Percentiles rank a stretch among this genome's conserved stretches.
phyloP scores from a whole-genome alignment of 192 early-diverging fungal species.

The Kappamyces sp. region DNA sequence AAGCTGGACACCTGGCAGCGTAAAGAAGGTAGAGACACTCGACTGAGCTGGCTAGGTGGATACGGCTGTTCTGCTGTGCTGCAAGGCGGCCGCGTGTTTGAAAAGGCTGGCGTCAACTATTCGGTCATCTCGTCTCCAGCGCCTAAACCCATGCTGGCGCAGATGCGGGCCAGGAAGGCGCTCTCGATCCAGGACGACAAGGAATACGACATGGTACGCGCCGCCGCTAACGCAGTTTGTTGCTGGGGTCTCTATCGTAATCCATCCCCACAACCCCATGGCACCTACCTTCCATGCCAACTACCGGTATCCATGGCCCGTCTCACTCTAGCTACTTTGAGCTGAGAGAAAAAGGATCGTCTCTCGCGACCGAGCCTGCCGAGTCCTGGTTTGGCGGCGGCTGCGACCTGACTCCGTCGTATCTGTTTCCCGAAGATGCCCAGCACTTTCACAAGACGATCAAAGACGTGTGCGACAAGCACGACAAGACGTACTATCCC shows the following conservation, averaged over 20 bases:
- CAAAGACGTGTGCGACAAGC: conserved; percentile 87
- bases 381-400: conserved; percentile 97
- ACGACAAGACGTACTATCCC: conserved; percentile 76
- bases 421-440: conserved; percentile 87
- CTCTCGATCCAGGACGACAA: conserved; percentile 37
- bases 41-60: conserved; percentile 50
- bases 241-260: conserved; percentile 50
- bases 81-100: conserved; percentile 86
- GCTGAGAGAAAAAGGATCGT: conserved; percentile 51
- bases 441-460: conserved; percentile 88
- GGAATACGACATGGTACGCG: conserved; percentile 65
- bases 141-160: conserved; percentile 73
- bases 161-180: conserved; percentile 80
- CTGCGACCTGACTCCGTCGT: conserved; percentile 87
- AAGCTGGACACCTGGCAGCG: conserved; percentile 77
- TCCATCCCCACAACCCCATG: conserved; percentile 93
- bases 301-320: conserved; percentile 50
- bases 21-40: conserved; percentile 37
- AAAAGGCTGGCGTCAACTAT: conserved; percentile 96
- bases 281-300: conserved; percentile 97
- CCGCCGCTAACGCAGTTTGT: conserved; percentile 74
- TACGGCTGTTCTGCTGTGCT: conserved; percentile 88
- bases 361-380: conserved; percentile 55
- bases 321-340: conserved; percentile 69
- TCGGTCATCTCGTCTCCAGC: conserved; percentile 62